Evolutionary conservation across 306 rosid genomes (phyloP), one percentile per base, ranked within the genome.

Genomic region (Medicago lupulina): DNA sequence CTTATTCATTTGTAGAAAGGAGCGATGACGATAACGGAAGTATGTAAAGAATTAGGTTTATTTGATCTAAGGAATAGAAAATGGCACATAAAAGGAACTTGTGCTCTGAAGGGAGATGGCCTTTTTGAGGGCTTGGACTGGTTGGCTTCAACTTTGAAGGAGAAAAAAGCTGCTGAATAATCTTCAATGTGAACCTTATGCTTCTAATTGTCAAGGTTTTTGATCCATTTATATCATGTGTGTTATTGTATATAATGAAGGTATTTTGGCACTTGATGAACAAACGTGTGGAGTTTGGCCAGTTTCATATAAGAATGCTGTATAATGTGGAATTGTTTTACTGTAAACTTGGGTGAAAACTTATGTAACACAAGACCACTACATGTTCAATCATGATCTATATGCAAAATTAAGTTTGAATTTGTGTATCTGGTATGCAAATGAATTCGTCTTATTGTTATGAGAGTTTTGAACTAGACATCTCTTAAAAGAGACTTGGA

Each of bases 111-210:
- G 66, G 98, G 97, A 18, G 98, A 94, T 79, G 98, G 98, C 15
- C 98, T 94, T 78, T 94, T 90, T 66, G 98, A 94, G 76, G 97
- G 98, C 21, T 73, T 94, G 84, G 98, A 94, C 80, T 94, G 98
- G 98, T 83, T 94, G 82, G 89, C 96, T 70, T 85, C 88, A 83
- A 94, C 96, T 21, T 87, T 94, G 74, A 94, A 94, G 87, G 97
- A 94, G 79, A 92, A 79, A 87, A 88, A 84, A 70, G 96, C 95
- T 81, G 87, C 90, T 53, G 91, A 96, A 79, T 90, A 84, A 82
- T 88, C 96, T 76, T 88, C 91, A 25, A 87, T 83, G 1, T 97
- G 96, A 76, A 68, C 91, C 75, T 88, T 91, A 16, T 86, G 93
- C 15, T 94, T 91, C 87, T 91, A 76, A 84, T 63, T 65, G 61